Base-by-base conservation (phyloP, 441 rosid species). In the Bocquillonia castaneifolia region DNA sequence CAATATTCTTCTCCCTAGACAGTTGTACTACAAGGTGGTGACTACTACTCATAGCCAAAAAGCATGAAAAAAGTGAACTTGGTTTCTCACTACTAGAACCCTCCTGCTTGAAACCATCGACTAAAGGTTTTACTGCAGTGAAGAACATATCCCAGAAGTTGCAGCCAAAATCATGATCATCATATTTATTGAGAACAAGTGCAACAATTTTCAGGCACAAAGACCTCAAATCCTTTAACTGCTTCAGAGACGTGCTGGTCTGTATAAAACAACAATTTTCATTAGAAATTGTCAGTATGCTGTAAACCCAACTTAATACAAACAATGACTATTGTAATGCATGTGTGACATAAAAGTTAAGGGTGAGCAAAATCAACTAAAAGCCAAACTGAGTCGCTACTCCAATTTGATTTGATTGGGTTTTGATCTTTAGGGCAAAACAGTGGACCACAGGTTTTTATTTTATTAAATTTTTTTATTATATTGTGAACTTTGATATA, bases 41-140 rank as follows among this genome's bases (percentile, higher is more conserved):
- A 82, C 89, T 88, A 77, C 79, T 82, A 78, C 98, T 95, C 97
- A 95, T 95, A 22, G 97, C 88, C 83, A 89, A 70, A 82, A 95
- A 91, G 83, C 92, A 89, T 53, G 90, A 89, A 73, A 95, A 89
- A 72, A 95, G 77, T 23, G 98, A 85, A 74, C 98, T 95, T 45
- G 97, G 93, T 80, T 85, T 95, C 85, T 86, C 91, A 63, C 99
- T 95, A 75, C 97, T 95, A 70, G 98, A 85, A 72, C 98, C 93
- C 77, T 91, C 96, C 75, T 84, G 88, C 86, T 88, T 91, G 81
- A 95, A 92, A 74, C 82, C 84, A 72, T 83, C 76, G 63, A 91
- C 81, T 76, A 92, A 82, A 31, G 96, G 84, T 79, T 85, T 84
- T 55, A 89, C 85, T 9, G 96, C 89, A 58, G 53, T 63, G 78